Percentiles rank a stretch among this genome's conserved stretches.
Conservation (phyloP, 805 yeast species). For the Allodekkera sacchari region DNA sequence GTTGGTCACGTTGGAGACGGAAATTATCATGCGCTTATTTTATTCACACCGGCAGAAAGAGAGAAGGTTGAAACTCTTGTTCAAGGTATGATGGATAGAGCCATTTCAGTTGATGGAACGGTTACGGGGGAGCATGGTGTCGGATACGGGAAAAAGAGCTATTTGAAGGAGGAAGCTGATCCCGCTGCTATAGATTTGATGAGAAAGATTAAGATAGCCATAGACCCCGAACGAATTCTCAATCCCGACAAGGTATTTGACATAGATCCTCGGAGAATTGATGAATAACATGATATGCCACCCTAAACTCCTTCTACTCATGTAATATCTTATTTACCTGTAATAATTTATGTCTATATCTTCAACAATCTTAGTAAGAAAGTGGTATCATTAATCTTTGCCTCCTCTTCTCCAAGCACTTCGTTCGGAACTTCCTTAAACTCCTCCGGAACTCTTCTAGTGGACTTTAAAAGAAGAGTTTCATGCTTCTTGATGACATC, state of each 20-base stretch:
- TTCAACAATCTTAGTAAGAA: constrained; percentile 72
- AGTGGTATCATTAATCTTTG: constrained; percentile 68
- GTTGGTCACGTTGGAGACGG: constrained; percentile 94
- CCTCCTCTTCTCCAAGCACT: constrained; percentile 83
- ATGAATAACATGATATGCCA: too few relatives aligned
- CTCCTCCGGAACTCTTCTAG: constrained; percentile 54
- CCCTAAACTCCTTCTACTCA: too few relatives aligned
- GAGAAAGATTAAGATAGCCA: constrained; percentile 64
- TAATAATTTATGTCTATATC: constrained; percentile 28
- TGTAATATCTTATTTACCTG: neutral
- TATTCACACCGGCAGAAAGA: constrained; percentile 50
- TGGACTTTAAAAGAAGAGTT: constrained; percentile 66
- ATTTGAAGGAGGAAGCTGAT: constrained; percentile 58
- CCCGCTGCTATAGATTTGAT: constrained; percentile 56
- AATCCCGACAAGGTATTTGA: constrained; percentile 77
- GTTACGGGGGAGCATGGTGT: constrained; percentile 90
- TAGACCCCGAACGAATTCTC: constrained; percentile 67
- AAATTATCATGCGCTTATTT: constrained; percentile 69
- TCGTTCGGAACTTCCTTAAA: constrained; percentile 31
- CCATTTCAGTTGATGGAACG: constrained; percentile 66
- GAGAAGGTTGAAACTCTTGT: constrained; percentile 47
- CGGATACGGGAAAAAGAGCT: constrained; percentile 70
- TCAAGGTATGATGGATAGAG: constrained; percentile 63
- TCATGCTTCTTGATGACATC: constrained; percentile 54
- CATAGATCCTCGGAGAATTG: too few relatives aligned